Evolutionary conservation across 2,329 filamentous ascomycete species (phyloP), one percentile per base, ranked within the genome.

Genomic region (Geosmithia putterillii): DNA sequence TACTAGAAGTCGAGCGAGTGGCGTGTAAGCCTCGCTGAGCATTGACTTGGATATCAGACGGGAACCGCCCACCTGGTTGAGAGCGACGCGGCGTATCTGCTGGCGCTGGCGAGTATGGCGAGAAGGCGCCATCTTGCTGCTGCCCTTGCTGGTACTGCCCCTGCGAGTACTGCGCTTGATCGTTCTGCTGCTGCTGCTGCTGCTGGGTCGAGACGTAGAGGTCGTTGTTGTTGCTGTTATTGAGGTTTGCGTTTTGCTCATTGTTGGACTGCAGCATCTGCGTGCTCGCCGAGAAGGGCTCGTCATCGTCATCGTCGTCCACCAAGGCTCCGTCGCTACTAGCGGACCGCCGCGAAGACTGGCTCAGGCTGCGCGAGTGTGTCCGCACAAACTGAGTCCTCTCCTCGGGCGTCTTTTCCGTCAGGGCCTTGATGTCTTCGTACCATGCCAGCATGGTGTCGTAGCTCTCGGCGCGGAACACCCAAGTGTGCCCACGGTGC

Each of bases 401-500:
- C 57, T 94, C 89, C 60, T 94, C 86, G 22, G 87, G 84, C 20
- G 83, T 84, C 63, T 85, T 89, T 44, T 94, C 88, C 5, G 86
- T 95, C 48, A 98, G 69, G 37, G 76, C 79, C 60, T 90, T 88
- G 59, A 98, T 90, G 55, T 95, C 90, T 43, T 92, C 83, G 59
- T 88, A 96, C 77, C 92, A 98, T 39, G 88, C 87, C 69, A 94
- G 80, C 90, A 96, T 95, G 14, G 89, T 95, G 52, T 96, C 90
- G 61, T 94, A 71, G 51, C 75, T 80, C 54, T 83, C 79, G 42
- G 78, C 79, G 39, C 80, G 74, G 63, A 84, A 83, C 19, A 83
- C 78, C 80, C 80, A 84, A 2, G 76, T 81, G 52, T 83, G 79
- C 20, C 78, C 79, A 44, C 89, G 85, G 62, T 96, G 92, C 79